These are phyloP conservation scores for Cicer judaicum DNA, from an alignment of 306 rosid genomes.

Conservation along the genomic window DNA sequence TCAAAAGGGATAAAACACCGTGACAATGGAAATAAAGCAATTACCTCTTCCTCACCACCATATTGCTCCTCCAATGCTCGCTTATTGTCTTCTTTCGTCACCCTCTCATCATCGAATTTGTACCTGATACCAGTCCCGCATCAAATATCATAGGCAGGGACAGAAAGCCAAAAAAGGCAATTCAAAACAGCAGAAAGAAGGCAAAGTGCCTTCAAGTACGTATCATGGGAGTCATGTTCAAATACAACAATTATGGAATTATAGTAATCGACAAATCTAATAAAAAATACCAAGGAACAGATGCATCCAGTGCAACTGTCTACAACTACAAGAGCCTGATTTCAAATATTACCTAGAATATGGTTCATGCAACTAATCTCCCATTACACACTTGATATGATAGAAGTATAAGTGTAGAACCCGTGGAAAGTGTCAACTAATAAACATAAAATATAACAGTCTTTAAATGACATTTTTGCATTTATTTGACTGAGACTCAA, in stretches of 20 bases:
- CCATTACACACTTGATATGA: slow-evolving; percentile 16
- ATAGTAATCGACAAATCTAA: slow-evolving; percentile 19
- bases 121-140: slow-evolving; percentile 58
- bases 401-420: slow-evolving; percentile 5
- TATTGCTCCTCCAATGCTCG: slow-evolving; percentile 95
- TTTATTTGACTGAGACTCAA: slow-evolving; percentile 5
- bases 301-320: slow-evolving; percentile 3
- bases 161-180: slow-evolving; percentile 12
- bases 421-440: background rate
- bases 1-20: slow-evolving; percentile 33
- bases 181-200: slow-evolving; percentile 30
- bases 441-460: background rate
- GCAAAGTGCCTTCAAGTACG: background rate
- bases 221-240: slow-evolving; percentile 25
- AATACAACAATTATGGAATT: slow-evolving; percentile 17
- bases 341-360: slow-evolving; percentile 21
- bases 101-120: slow-evolving; percentile 91
- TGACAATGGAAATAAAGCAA: slow-evolving; percentile 24
- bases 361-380: slow-evolving; percentile 34
- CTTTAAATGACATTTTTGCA: background rate
- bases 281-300: slow-evolving; percentile 21
- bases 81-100: slow-evolving; percentile 89
- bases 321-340: slow-evolving; percentile 7
- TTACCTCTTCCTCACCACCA: slow-evolving; percentile 98
- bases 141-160: slow-evolving; percentile 7